phyloP scores from a whole-genome alignment of 2,329 filamentous ascomycete genomes.

The Elsinoe perseae region DNA sequence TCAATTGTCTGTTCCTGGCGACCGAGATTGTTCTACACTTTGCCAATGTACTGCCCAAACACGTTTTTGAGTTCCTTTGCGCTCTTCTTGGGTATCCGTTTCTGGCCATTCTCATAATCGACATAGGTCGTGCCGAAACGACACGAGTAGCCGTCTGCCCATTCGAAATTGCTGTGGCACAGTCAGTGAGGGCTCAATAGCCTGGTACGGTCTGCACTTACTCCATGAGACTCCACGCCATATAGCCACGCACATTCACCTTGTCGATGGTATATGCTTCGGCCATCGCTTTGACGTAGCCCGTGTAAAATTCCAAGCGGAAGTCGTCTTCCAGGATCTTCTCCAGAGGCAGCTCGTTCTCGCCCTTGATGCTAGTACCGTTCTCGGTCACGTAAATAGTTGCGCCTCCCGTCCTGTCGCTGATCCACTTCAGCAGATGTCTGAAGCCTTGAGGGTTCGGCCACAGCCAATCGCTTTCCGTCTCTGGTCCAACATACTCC shows the following conservation, averaged over 20 bases:
- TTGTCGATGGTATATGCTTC: conserved; percentile 62
- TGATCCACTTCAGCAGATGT: conserved; percentile 68
- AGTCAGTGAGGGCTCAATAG: not conserved
- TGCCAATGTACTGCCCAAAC: conserved; percentile 44
- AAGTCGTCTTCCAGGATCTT: conserved; percentile 75
- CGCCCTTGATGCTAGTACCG: conserved; percentile 57
- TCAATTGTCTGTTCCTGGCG: not conserved
- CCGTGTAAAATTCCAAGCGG: conserved; percentile 68
- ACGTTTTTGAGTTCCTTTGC: conserved; percentile 62
- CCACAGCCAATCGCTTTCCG: conserved; percentile 72
- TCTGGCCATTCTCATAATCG: conserved; percentile 73
- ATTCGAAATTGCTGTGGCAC: conserved; percentile 64
- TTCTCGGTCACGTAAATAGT: conserved; percentile 86
- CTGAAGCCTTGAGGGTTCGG: conserved; percentile 70
- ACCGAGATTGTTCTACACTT: not conserved
- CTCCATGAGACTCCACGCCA: conserved; percentile 85
- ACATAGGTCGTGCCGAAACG: conserved; percentile 78
- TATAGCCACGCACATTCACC: conserved; percentile 71
- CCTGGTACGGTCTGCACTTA: conserved; percentile 31
- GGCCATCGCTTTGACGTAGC: conserved; percentile 69
- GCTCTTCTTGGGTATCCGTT: conserved; percentile 76
- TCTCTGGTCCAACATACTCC: conserved; percentile 59
- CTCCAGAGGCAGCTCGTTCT: conserved; percentile 65
- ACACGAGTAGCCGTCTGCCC: conserved; percentile 85
- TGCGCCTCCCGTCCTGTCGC: conserved; percentile 65